phyloP scores from a whole-genome alignment of 352 stramenopile species.

The Pythium grandisporangium region DNA sequence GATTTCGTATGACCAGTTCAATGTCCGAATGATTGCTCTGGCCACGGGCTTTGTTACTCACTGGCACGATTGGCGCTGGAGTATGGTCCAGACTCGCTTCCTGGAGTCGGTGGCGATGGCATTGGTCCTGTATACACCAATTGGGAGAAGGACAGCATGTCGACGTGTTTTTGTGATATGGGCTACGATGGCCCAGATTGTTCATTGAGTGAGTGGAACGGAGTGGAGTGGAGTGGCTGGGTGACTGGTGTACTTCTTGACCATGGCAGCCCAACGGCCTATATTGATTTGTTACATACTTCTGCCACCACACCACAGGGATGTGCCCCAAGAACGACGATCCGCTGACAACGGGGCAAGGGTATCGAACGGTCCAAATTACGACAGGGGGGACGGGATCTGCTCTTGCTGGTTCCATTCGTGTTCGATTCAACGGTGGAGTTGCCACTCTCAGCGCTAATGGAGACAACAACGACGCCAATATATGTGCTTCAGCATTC shows the following conservation, averaged over 20 bases:
- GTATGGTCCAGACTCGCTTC: conserved; percentile 32
- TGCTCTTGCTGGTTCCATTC: conserved; percentile 23
- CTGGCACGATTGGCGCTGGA: conserved; percentile 31
- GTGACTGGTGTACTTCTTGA: not conserved
- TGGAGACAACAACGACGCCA: conserved; percentile 16
- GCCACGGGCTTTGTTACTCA: conserved; percentile 53
- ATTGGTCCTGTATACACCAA: conserved; percentile 61
- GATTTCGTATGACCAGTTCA: conserved; percentile 17
- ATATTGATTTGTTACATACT: not conserved
- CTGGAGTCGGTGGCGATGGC: conserved; percentile 24
- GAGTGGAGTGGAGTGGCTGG: not conserved
- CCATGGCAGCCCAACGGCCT: no score
- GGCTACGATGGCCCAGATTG: conserved; percentile 82
- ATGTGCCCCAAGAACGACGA: conserved; percentile 88
- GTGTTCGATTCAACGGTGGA: conserved; percentile 41
- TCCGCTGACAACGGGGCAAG: conserved; percentile 63
- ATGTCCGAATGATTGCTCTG: conserved; percentile 52
- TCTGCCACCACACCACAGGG: no score
- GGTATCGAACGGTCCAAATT: conserved; percentile 47
- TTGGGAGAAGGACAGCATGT: conserved; percentile 80
- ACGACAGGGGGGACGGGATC: conserved; percentile 20
- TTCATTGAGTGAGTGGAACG: conserved; percentile 41
- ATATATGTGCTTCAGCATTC: conserved; percentile 33
- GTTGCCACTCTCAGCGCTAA: conserved; percentile 27
- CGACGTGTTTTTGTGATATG: conserved; percentile 72